Conservation (phyloP, 306 rosid species). For the Quercus bicolor region DNA sequence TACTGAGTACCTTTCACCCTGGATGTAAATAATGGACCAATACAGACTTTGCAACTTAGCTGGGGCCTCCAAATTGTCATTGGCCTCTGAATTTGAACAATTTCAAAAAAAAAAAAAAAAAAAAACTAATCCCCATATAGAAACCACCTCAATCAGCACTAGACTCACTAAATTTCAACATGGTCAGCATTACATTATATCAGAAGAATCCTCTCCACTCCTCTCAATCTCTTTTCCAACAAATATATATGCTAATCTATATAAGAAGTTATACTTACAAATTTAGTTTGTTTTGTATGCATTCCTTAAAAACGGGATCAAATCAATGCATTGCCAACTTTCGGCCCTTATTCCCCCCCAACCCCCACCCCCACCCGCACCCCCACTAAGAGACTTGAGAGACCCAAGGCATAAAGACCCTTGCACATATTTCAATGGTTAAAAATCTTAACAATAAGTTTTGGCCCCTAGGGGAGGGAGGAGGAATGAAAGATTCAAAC, state of each 20-base stretch:
- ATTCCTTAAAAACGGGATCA: not conserved
- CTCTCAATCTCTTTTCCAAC: not conserved
- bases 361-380: not conserved
- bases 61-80: not conserved
- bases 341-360: not conserved
- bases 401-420: not conserved
- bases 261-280: not conserved
- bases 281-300: not conserved
- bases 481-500: no score
- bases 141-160: not conserved
- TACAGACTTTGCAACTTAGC: not conserved
- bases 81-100: not conserved
- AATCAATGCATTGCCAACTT: not conserved
- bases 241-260: not conserved
- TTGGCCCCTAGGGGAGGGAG: no score
- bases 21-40: not conserved
- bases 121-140: not conserved
- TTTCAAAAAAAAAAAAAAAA: not conserved
- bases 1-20: not conserved
- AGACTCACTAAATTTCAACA: not conserved
- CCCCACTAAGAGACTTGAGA: not conserved
- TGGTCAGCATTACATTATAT: not conserved
- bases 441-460: not conserved
- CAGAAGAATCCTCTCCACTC: not conserved
- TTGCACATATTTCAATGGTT: not conserved